Evolutionary conservation across 164 flowering plant species (phyloP), one percentile per base, ranked within the genome.

Genomic region (Nymphaea thermarum): DNA sequence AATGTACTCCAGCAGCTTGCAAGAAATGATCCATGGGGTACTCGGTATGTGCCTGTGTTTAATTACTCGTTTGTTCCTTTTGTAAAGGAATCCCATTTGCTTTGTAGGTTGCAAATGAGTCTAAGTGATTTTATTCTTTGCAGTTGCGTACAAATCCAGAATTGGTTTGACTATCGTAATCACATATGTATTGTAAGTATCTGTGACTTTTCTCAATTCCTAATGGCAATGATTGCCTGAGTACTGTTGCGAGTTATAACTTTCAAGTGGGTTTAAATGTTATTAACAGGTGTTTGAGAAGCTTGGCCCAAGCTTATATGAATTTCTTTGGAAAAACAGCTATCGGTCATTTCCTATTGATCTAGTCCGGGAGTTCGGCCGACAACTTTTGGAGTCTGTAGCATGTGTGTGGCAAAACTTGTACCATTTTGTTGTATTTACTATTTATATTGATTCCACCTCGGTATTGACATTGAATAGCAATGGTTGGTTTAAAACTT

Each of bases 141-240:
- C 98, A 93, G 97, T 86, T 93, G 97, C 86, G 98, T 93, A 81
- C 98, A 93, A 91, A 89, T 93, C 75, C 93, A 94, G 91, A 87
- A 90, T 84, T 93, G 98, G 96, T 93, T 93, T 90, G 98, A 93
- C 90, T 93, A 93, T 90, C 98, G 97, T 87, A 93, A 93, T 85
- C 98, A 93, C 89, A 87, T 93, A 75, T 90, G 98, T 87, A 89
- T 91, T 78, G 98, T 93, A 93, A 91, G 97, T 93, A 84, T 86
- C 71, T 78, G 77, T 69, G 57, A 65, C 80, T 81, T 82, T 80
- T 67, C 76, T 85, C 81, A 61, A 76, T 85, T 82, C 80, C 73
- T 71, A 73, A 77, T 70, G 81, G 71, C 72, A 64, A 51, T 77
- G 67, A 75, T 59, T 79, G 80, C 77, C 75, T 77, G 60, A 75